A percentile compares a stretch with the other conserved stretches of the same genome.
phyloP scores from a whole-genome alignment of 148 eudicot genomes.

The Vaccinium macrocarpon region DNA sequence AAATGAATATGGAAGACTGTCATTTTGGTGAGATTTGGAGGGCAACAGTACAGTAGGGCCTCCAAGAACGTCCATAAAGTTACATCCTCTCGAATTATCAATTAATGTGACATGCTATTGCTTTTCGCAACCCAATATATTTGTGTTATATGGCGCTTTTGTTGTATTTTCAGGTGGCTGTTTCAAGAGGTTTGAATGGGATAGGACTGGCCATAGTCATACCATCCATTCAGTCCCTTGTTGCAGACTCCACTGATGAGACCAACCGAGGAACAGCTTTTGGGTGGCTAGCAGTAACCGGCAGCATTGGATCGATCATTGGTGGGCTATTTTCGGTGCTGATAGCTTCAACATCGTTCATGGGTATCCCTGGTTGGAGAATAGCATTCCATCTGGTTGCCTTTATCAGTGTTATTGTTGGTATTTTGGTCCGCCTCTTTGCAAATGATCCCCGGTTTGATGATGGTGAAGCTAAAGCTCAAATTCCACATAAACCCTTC shows the following conservation, averaged over 20 bases:
- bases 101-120: background rate
- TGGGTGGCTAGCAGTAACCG: slow-evolving; percentile 76
- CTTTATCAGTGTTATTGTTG: slow-evolving; percentile 63
- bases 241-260: slow-evolving; percentile 92
- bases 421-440: slow-evolving; percentile 65
- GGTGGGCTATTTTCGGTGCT: slow-evolving; percentile 66
- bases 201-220: slow-evolving; percentile 85
- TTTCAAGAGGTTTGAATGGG: slow-evolving; percentile 83
- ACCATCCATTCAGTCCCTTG: slow-evolving; percentile 79
- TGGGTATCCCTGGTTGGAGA: slow-evolving; percentile 92
- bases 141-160: background rate
- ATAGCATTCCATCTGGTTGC: slow-evolving; percentile 81
- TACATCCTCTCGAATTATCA: background rate
- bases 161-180: slow-evolving; percentile 59
- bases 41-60: too few species aligned
- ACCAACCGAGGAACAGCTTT: slow-evolving; percentile 83
- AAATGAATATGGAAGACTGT: too few species aligned
- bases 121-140: background rate
- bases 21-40: too few species aligned
- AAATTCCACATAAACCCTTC: slow-evolving; percentile 31
- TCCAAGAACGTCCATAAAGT: too few species aligned
- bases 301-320: slow-evolving; percentile 68
- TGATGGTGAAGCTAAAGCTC: slow-evolving; percentile 24
- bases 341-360: slow-evolving; percentile 63
- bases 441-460: slow-evolving; percentile 67